phyloP scores from a whole-genome alignment of 306 rosid species.

The Cicer bijugum region DNA sequence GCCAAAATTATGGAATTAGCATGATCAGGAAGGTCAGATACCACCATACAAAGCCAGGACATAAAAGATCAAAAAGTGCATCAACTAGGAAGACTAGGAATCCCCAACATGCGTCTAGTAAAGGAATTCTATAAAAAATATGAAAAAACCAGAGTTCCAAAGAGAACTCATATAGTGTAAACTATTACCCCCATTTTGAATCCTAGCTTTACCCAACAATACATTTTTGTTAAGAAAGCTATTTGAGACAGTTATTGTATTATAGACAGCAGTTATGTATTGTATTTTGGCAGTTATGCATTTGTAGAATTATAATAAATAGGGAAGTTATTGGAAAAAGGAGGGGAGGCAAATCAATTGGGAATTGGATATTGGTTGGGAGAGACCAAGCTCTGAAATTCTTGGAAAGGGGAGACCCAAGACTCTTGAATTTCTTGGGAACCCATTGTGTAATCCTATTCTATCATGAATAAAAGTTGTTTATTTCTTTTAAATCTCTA shows the following conservation, averaged over 20 bases:
- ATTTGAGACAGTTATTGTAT: no score
- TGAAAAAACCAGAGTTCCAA: slow-evolving; percentile 28
- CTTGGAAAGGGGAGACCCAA: no score
- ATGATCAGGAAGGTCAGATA: slow-evolving; percentile 25
- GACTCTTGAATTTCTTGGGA: no score
- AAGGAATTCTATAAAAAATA: not conserved
- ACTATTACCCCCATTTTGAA: slow-evolving; percentile 23
- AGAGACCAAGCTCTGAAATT: no score
- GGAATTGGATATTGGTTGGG: no score
- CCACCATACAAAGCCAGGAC: slow-evolving; percentile 13
- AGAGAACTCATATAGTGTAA: not conserved
- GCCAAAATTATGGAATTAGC: slow-evolving; percentile 27
- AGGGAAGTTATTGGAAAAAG: no score
- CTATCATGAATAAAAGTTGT: no score
- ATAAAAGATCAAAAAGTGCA: slow-evolving; percentile 12
- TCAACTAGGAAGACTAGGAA: slow-evolving; percentile 34
- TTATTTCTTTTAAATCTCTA: no score
- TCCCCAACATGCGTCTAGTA: not conserved
- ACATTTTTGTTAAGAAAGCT: not conserved
- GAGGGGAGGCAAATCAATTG: no score
- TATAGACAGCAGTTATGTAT: not conserved
- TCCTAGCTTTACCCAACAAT: slow-evolving; percentile 25
- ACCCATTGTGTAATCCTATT: no score
- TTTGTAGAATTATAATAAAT: not conserved
- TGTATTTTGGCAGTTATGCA: slow-evolving; percentile 7